A percentile compares a stretch with the other conserved stretches of the same genome.
Evolutionary conservation across 176 grass and related monocot genomes (phyloP).

Genomic region (Thinopyrum elongatum): DNA sequence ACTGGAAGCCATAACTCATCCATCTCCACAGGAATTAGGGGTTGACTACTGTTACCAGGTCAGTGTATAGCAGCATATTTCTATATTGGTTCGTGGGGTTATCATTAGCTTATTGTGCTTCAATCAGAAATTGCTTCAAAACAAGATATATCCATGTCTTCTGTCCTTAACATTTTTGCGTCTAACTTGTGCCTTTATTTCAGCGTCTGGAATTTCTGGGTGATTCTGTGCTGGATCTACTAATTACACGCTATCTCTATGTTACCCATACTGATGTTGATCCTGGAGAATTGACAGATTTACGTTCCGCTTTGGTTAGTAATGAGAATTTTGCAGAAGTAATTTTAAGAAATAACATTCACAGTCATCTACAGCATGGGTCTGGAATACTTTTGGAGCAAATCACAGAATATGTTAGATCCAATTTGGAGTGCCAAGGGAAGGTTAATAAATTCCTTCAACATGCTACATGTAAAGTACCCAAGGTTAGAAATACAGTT

Average conservation of each 20-base stretch:
- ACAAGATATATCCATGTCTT: neutral
- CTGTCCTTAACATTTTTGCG: neutral
- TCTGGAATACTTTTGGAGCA: conserved; percentile 86
- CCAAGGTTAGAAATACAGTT: conserved; percentile 64
- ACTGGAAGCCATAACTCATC: conserved; percentile 84
- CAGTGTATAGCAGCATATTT: conserved; percentile 22
- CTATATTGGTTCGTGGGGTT: conserved; percentile 7
- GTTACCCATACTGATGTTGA: conserved; percentile 66
- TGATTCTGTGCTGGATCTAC: conserved; percentile 85
- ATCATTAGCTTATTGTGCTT: conserved; percentile 18
- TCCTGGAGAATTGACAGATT: conserved; percentile 86
- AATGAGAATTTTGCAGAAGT: conserved; percentile 88
- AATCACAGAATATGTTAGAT: conserved; percentile 66
- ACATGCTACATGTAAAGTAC: conserved; percentile 57
- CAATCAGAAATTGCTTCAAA: neutral
- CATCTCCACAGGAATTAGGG: conserved; percentile 77
- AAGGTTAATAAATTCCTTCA: conserved; percentile 40
- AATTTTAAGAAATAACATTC: conserved; percentile 70
- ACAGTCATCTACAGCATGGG: conserved; percentile 82
- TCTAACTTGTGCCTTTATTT: conserved; percentile 29
- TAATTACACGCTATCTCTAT: conserved; percentile 83
- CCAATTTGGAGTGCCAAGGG: conserved; percentile 32
- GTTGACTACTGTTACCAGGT: conserved; percentile 85
- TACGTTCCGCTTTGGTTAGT: conserved; percentile 82
- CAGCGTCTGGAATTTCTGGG: conserved; percentile 96